These are phyloP conservation scores for Penicillium herquei DNA, from an alignment of 495 filamentous ascomycete genomes.

Conservation along the genomic window DNA sequence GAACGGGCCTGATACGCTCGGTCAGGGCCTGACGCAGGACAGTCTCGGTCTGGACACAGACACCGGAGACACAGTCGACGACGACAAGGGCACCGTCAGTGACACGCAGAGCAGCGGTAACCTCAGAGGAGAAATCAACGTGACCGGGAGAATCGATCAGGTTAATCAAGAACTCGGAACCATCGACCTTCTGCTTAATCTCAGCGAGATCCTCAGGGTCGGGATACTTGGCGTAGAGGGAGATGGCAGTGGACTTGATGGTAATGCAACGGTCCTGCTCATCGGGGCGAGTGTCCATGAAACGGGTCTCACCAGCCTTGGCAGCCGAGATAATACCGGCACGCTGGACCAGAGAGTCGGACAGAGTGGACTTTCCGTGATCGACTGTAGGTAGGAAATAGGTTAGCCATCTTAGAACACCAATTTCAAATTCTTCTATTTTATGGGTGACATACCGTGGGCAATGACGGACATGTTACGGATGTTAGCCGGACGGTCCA, in stretches of 20 bases:
- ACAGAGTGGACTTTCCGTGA: slow-evolving; percentile 99
- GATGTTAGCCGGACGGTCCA: slow-evolving; percentile 98
- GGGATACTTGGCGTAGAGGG: slow-evolving; percentile 83
- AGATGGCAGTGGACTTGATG: slow-evolving; percentile 99
- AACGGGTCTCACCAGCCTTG: slow-evolving; percentile 92
- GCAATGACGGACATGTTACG: slow-evolving; percentile 99
- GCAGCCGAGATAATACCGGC: slow-evolving; percentile 99
- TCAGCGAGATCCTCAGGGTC: slow-evolving; percentile 92
- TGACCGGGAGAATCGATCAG: slow-evolving; percentile 99
- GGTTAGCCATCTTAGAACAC: not conserved
- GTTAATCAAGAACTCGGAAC: slow-evolving; percentile 99
- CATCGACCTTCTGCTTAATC: slow-evolving; percentile 81
- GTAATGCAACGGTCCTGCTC: slow-evolving; percentile 99
- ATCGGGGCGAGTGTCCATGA: slow-evolving; percentile 95
- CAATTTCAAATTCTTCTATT: not conserved
- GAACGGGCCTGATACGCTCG: slow-evolving; percentile 99
- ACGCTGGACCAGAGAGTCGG: slow-evolving; percentile 97
- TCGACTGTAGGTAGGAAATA: slow-evolving; percentile 62
- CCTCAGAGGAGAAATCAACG: slow-evolving; percentile 99
- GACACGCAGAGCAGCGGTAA: slow-evolving; percentile 99
- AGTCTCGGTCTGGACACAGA: slow-evolving; percentile 99
- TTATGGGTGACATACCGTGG: slow-evolving; percentile 63
- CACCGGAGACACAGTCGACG: slow-evolving; percentile 99
- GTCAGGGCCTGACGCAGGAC: slow-evolving; percentile 98
- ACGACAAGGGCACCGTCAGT: slow-evolving; percentile 99